Conservation (phyloP, 2,329 filamentous ascomycete genomes). For the Cryphonectria radicalis region DNA sequence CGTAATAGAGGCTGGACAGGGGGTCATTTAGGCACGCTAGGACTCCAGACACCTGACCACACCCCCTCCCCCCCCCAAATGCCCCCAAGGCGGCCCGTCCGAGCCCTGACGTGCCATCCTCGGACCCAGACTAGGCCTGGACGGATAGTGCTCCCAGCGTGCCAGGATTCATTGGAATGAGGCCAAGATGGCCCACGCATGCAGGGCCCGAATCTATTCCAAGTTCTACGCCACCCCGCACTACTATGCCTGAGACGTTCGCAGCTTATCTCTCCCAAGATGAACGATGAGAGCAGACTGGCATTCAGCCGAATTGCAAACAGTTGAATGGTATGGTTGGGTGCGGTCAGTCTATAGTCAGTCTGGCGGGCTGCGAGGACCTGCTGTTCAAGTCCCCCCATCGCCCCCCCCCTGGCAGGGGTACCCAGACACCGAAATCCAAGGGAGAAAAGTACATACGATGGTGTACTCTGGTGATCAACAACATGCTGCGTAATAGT, state of each 20-base stretch:
- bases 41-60: neutral
- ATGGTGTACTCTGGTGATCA: neutral
- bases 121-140: neutral
- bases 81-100: neutral
- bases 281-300: neutral
- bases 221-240: neutral
- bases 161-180: neutral
- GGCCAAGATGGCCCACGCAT: neutral
- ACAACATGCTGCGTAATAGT: neutral
- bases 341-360: neutral
- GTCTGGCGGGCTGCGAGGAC: neutral
- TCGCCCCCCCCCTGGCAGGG: neutral
- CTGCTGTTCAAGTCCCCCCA: neutral
- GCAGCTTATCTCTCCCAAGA: neutral
- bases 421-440: neutral
- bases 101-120: neutral
- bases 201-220: neutral
- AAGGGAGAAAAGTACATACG: neutral
- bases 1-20: neutral
- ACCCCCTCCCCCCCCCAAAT: neutral
- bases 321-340: neutral
- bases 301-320: neutral
- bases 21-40: no score
- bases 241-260: neutral
- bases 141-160: neutral